Evolutionary conservation across 2,329 filamentous ascomycete species (phyloP), one percentile per base, ranked within the genome.

Genomic region (Westerdykella ornata): DNA sequence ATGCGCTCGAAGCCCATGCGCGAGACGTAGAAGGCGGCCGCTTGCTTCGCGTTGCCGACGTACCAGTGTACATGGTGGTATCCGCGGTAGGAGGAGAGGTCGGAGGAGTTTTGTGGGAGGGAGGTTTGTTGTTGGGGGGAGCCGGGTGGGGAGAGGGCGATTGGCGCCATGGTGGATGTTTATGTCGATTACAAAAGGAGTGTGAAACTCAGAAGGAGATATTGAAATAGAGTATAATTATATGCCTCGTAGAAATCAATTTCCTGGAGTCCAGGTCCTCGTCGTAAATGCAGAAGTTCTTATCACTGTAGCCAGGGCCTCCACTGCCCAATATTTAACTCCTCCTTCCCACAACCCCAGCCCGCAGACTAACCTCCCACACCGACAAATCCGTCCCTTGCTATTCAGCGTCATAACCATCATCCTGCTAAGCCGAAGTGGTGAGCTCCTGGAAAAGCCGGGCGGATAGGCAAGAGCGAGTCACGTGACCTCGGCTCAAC

Each of bases 41-140:
- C 87, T 72, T 96, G 89, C 71, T 96, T 96, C 56, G 90, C 89
- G 63, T 97, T 97, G 62, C 89, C 88, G 20, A 96, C 90, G 72
- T 88, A 95, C 89, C 89, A 96, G 53, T 88, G 89, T 42, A 95
- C 79, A 68, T 95, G 86, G 69, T 95, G 87, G 66, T 95, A 96
- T 60, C 87, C 88, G 46, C 80, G 78, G 71, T 94, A 89, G 62
- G 67, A 47, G 55, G 70, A 54, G 54, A 73, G 37, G 59, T 63
- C 58, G 26, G 52, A 52, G 13, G 56, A 49, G n/a, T 49, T 45
- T 17, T 52, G 45, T 7, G 48, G 49, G 11, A 44, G 46, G 12
- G 29, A 44, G 26, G 12, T 33, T 17, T 33, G 37, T 48, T 19
- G 44, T 42, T 22, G 40, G 11, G 63, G 60, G n/a, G 63, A 66